Evolutionary conservation across 1,284 basidiomycete genomes (phyloP), one percentile per base, ranked within the genome.

Genomic region (Leccinum solheimii): DNA sequence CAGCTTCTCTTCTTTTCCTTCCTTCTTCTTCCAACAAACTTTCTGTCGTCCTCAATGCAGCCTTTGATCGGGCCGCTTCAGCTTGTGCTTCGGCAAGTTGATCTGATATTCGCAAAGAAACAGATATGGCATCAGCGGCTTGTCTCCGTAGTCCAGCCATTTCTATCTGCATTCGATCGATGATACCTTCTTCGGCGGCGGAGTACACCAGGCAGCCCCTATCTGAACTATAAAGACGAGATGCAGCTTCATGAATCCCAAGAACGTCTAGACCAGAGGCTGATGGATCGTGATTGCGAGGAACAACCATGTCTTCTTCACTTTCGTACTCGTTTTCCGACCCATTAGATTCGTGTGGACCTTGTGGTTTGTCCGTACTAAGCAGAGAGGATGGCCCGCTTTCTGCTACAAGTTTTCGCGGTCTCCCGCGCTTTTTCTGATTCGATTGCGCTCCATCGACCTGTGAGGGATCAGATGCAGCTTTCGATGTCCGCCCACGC

Each of bases 161-260:
- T 75, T 91, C 88, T 67, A 80, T 80, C 69, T 85, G 81, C 72
- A 90, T 79, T 55, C 80, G 81, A 61, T 88, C 85, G 58, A 89
- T 74, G 10, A 80, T 38, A 49, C 66, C 75, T 49, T 75, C 77
- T 58, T 81, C 77, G 70, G 64, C 16, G 66, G 68, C 34, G 70
- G 71, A 52, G 67, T 68, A 66, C 49, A 62, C 23, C 19, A 61
- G 53, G 45, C 56, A 60, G 11, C 64, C 59, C 23, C 60, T 74
- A 43, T 76, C 64, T 21, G 68, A 67, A 54, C 58, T 62, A 53
- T 66, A 72, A 49, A 73, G 63, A 55, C 67, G 70, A 51, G 67
- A 71, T 58, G 69, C 72, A 59, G 60, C 68, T 60, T 72, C 69
- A 57, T 69, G 66, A 56, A 77, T 71, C 23, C 73, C 74, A 54